phyloP scores from a whole-genome alignment of 225 moss, liverwort and hornwort species.

The Bryum argenteum region DNA sequence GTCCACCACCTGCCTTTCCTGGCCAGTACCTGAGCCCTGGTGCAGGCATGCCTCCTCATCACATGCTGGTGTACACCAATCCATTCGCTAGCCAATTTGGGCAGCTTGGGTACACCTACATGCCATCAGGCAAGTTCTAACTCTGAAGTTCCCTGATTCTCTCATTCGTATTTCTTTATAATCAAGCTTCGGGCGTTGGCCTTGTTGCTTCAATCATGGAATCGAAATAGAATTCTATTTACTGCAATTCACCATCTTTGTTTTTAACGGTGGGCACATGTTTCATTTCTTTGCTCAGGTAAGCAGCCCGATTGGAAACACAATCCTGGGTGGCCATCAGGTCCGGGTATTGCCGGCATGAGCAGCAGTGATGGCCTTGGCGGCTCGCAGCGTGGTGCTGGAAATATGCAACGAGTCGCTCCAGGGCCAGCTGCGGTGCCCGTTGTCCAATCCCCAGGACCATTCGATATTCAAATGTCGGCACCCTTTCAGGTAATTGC shows the following conservation, averaged over 20 bases:
- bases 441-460: constrained; percentile 69
- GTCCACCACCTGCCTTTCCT: constrained; percentile 76
- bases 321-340: constrained; percentile 75
- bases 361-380: constrained; percentile 83
- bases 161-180: neutral
- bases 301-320: constrained; percentile 99
- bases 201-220: neutral
- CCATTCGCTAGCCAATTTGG: constrained; percentile 98
- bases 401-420: constrained; percentile 92
- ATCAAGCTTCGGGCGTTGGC: too few species aligned
- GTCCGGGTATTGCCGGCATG: constrained; percentile 86
- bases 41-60: constrained; percentile 69
- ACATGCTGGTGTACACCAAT: constrained; percentile 90
- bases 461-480: constrained; percentile 85
- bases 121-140: constrained; percentile 71
- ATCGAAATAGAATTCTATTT: neutral
- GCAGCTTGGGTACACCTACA: constrained; percentile 90
- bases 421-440: constrained; percentile 83
- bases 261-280: constrained; percentile 8
- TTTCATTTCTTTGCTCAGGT: constrained; percentile 53
- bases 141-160: constrained; percentile 11
- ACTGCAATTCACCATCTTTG: neutral
- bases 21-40: constrained; percentile 86
- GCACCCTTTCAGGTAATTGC: constrained; percentile 83
- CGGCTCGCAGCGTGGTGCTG: constrained; percentile 78